These are phyloP conservation scores for Corymbia calophylla DNA, from an alignment of 441 rosid genomes.

Conservation along the genomic window DNA sequence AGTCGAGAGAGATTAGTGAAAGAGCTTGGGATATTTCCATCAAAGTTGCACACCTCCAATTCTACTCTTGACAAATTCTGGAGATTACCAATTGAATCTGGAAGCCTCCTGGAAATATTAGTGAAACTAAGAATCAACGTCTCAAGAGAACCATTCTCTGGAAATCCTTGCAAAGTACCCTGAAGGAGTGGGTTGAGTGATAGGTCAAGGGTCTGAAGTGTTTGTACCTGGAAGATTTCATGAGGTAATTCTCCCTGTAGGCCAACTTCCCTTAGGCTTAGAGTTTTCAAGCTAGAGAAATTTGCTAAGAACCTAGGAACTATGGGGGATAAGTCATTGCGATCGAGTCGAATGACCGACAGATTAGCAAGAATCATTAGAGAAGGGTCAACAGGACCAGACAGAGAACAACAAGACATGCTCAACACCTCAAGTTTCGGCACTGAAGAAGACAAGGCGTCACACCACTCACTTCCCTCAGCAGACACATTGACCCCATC, in stretches of 20 bases:
- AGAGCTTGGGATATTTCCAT: slow-evolving; percentile 21
- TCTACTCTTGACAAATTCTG: slow-evolving; percentile 8
- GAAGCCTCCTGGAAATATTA: slow-evolving; percentile 12
- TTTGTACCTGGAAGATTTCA: neutral
- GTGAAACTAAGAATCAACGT: slow-evolving; percentile 2
- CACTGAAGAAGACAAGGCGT: neutral
- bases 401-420: rapidly evolving
- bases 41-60: slow-evolving; percentile 6
- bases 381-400: neutral
- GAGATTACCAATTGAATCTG: slow-evolving; percentile 21
- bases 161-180: neutral
- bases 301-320: neutral
- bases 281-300: neutral
- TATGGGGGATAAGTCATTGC: neutral
- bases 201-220: neutral
- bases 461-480: neutral
- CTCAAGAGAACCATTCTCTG: slow-evolving; percentile 1
- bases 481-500: neutral
- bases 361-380: neutral
- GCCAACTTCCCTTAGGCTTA: neutral
- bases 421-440: neutral
- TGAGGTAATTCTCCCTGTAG: neutral
- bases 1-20: slow-evolving; percentile 10
- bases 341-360: neutral
- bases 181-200: neutral